Base-by-base conservation (phyloP, 441 rosid species). In the Populus hybrid region DNA sequence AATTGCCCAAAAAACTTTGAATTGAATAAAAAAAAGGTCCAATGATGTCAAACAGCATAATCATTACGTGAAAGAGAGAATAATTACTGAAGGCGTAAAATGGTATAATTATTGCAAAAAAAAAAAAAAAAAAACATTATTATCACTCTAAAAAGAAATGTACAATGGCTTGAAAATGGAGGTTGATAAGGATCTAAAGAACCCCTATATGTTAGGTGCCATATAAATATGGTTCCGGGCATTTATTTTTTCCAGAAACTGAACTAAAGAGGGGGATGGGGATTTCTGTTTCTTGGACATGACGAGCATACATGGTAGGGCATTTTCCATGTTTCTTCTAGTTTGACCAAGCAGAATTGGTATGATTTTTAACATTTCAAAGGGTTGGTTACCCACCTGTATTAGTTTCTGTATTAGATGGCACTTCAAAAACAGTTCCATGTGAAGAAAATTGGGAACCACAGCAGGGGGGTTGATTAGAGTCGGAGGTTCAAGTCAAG, bases 401-500 rank as follows among this genome's bases (percentile, higher is more conserved):
- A 79, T 86, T 77, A 85, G 85, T 75, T 63, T 80, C 57, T 80
- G 77, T 74, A 69, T 75, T 76, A 78, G 76, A 75, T 76, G 72
- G 79, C 84, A 79, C 73, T 73, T 78, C 61, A 70, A 61, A 26
- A 82, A 50, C 72, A 40, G 19, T 77, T 70, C 63, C 35, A 9
- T 59, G 76, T 76, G 35, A 76, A 63, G 71, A 70, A 77, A 70
- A 59, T 65, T 70, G 76, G 67, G 53, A 80, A 77, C 75, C 70
- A 74, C 75, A 76, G 67, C 36, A 30, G 53, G 71, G 64, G 40
- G 70, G 26, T 71, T 5, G 76, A 74, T 83, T 82, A 91, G 84
- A 91, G 96, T 72, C 88, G 87, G 75, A 91, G 96, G 85, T 86
- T 89, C 78, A 91, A 84, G 82, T 91, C 96, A 21, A 90, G 88